phyloP scores from a whole-genome alignment of 2,329 filamentous ascomycete species.

The Coniochaeta hoffmannii region DNA sequence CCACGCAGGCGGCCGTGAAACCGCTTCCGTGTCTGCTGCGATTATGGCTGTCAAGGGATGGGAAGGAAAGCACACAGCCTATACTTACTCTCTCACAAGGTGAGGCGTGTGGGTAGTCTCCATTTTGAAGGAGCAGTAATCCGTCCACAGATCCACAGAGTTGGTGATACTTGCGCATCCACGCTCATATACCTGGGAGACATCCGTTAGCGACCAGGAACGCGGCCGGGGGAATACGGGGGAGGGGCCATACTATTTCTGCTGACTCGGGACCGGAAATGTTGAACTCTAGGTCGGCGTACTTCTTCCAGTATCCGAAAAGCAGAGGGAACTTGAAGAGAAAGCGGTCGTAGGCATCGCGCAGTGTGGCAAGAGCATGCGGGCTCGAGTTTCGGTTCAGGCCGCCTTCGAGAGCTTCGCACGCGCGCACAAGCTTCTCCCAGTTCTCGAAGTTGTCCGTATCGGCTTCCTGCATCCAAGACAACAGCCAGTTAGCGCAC shows the following conservation, averaged over 20 bases:
- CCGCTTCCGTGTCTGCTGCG: constrained; percentile 28
- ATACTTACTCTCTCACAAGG: constrained; percentile 99
- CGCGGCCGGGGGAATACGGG: neutral
- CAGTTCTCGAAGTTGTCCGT: constrained; percentile 90
- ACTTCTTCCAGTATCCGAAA: constrained; percentile 99
- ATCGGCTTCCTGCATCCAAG: constrained; percentile 48
- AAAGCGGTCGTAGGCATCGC: constrained; percentile 86
- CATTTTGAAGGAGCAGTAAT: constrained; percentile 97
- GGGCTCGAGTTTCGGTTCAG: constrained; percentile 95
- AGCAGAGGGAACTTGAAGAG: constrained; percentile 90
- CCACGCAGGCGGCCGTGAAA: constrained; percentile 31
- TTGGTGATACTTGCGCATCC: constrained; percentile 88
- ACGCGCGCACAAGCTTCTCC: constrained; percentile 83
- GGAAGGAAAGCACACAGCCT: constrained; percentile 55
- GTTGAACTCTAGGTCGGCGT: constrained; percentile 94
- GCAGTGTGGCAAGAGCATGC: constrained; percentile 79
- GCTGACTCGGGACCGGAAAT: constrained; percentile 95
- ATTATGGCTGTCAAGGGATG: constrained; percentile 43
- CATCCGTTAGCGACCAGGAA: constrained; percentile 16
- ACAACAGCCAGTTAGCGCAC: constrained; percentile 15
- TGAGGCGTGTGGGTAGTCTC: constrained; percentile 93
- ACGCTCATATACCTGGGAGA: constrained; percentile 79
- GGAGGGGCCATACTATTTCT: constrained; percentile 65
- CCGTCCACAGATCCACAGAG: constrained; percentile 94
- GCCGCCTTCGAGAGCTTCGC: constrained; percentile 81